Evolutionary conservation across 176 grass and related monocot species (phyloP).

Genomic region (Panicum miliaceum): DNA sequence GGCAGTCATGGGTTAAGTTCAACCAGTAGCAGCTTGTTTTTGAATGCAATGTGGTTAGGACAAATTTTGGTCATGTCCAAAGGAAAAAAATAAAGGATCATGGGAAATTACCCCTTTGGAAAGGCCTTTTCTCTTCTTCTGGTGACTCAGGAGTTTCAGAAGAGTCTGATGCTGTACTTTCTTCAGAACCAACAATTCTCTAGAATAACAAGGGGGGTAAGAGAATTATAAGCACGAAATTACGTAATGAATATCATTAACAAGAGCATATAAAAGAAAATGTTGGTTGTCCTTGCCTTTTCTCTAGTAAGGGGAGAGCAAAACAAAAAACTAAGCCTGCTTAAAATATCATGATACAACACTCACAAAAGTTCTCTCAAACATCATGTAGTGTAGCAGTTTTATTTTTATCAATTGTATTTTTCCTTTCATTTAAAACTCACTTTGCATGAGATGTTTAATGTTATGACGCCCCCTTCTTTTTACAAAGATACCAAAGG

Average conservation of each 20-base stretch:
- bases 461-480: neutral
- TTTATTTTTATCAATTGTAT: neutral
- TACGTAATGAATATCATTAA: constrained; percentile 3
- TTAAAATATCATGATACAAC: constrained; percentile 23
- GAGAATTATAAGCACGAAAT: constrained; percentile 25
- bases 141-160: constrained; percentile 53
- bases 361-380: constrained; percentile 11
- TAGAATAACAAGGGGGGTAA: constrained; percentile 49
- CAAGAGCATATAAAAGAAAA: neutral
- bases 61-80: neutral
- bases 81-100: constrained; percentile 1
- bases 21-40: neutral
- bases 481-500: constrained; percentile 28
- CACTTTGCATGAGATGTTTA: neutral
- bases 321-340: neutral
- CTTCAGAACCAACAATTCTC: constrained; percentile 67
- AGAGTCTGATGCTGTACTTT: constrained; percentile 52
- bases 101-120: constrained; percentile 63
- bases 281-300: neutral
- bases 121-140: constrained; percentile 70
- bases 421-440: neutral
- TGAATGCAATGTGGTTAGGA: neutral
- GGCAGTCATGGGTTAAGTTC: neutral
- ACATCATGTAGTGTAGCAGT: constrained; percentile 9
- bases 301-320: constrained; percentile 4